These are phyloP conservation scores for Angophora floribunda DNA, from an alignment of 345 rosid species.

Conservation along the genomic window DNA sequence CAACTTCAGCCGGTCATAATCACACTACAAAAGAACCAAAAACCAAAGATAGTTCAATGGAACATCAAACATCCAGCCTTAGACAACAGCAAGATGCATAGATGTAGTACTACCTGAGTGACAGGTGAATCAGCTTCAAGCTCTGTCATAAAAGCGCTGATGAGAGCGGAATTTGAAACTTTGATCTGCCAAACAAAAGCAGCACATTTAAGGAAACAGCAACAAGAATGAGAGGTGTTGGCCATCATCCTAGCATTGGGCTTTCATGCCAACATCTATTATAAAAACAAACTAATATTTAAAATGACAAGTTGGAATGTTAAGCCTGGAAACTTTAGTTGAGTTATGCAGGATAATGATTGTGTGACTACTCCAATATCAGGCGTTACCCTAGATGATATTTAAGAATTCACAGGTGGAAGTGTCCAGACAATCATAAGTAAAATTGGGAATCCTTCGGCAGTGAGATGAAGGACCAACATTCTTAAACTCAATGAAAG, in stretches of 20 bases:
- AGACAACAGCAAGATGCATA: not conserved
- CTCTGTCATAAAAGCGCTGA: conserved; percentile 96
- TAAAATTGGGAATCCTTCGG: not conserved
- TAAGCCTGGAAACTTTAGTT: not conserved
- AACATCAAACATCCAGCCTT: not conserved
- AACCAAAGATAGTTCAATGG: not conserved
- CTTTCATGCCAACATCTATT: not conserved
- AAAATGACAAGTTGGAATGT: not conserved
- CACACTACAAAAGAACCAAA: conserved; percentile 39
- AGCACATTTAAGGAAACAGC: not conserved
- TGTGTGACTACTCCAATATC: not conserved
- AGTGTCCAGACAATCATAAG: not conserved
- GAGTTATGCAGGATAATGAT: not conserved
- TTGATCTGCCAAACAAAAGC: conserved; percentile 53
- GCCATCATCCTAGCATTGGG: not conserved
- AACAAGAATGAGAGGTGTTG: not conserved
- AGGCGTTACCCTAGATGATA: not conserved
- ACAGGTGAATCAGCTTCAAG: conserved; percentile 86
- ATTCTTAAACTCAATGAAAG: not conserved
- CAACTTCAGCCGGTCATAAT: conserved; percentile 83
- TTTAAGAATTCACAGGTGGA: not conserved
- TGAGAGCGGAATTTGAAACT: conserved; percentile 96
- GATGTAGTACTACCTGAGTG: conserved; percentile 46
- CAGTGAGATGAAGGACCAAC: not conserved
- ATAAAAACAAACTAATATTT: not conserved